Conservation (phyloP, 2,329 filamentous ascomycete genomes). For the Paramyrothecium roridum region DNA sequence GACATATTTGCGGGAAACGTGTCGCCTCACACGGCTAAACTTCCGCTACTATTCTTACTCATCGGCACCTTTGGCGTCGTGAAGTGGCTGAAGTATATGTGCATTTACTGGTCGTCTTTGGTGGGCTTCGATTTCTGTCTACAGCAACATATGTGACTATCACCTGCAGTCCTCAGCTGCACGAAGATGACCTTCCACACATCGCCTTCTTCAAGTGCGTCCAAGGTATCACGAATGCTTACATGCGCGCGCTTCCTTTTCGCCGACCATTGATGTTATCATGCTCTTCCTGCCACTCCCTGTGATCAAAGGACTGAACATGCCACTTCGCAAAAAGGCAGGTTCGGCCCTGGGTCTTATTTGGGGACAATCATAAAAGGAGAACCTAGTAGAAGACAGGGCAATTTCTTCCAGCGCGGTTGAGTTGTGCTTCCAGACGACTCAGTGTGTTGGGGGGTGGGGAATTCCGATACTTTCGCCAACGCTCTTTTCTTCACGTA, state of each 20-base stretch:
- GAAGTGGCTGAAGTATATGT: neutral
- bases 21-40: neutral
- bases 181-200: neutral
- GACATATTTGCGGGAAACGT: neutral
- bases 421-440: neutral
- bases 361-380: neutral
- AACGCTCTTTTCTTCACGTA: neutral
- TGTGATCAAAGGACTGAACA: neutral
- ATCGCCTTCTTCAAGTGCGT: neutral
- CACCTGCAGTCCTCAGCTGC: neutral
- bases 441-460: neutral
- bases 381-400: neutral
- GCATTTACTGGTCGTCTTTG: neutral
- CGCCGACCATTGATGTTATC: neutral
- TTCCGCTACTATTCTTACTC: neutral
- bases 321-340: neutral
- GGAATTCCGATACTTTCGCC: neutral
- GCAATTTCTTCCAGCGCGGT: neutral
- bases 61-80: neutral
- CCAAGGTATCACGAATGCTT: neutral
- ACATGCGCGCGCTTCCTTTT: neutral
- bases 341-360: neutral
- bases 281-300: neutral
- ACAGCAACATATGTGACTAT: neutral
- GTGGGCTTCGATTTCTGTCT: neutral